Percentiles rank a stretch among this genome's conserved stretches.
phyloP scores from a whole-genome alignment of 768 basidiomycete genomes.

The Suillus brevipes region DNA sequence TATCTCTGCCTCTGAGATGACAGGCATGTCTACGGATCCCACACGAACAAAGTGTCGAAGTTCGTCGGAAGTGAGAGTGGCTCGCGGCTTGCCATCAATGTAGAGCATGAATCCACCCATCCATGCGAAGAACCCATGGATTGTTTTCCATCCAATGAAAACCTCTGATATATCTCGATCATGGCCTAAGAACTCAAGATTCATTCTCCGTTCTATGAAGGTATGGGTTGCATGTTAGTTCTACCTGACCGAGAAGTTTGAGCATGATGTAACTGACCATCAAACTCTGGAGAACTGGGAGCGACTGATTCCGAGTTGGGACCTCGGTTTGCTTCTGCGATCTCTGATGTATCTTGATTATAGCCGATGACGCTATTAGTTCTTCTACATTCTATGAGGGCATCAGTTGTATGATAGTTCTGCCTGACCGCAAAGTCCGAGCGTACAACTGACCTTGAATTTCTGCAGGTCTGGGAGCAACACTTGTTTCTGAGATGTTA shows the following conservation, averaged over 20 bases:
- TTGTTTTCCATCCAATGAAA: constrained; percentile 8
- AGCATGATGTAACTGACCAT: not conserved
- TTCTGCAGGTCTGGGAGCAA: no score
- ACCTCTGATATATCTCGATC: no score
- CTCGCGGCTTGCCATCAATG: not conserved
- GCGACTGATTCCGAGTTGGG: no score
- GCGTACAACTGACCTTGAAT: no score
- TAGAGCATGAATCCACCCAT: constrained; percentile 26
- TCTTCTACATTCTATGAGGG: no score
- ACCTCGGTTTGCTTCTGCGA: not conserved
- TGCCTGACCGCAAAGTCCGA: no score
- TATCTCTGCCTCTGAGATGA: constrained; percentile 21
- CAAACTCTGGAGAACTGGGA: not conserved
- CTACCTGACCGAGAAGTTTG: not conserved
- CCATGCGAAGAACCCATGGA: constrained; percentile 19
- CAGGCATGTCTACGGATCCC: not conserved
- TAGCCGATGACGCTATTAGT: no score
- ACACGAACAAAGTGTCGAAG: not conserved
- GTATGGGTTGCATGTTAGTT: not conserved
- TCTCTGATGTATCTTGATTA: no score
- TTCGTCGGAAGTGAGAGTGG: not conserved
- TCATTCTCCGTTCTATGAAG: no score
- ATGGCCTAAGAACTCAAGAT: no score
- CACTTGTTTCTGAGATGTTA: no score
- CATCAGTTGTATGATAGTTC: no score